Evolutionary conservation across 805 yeast species (phyloP), one percentile per base, ranked within the genome.

Genomic region (Candida chauliodis): DNA sequence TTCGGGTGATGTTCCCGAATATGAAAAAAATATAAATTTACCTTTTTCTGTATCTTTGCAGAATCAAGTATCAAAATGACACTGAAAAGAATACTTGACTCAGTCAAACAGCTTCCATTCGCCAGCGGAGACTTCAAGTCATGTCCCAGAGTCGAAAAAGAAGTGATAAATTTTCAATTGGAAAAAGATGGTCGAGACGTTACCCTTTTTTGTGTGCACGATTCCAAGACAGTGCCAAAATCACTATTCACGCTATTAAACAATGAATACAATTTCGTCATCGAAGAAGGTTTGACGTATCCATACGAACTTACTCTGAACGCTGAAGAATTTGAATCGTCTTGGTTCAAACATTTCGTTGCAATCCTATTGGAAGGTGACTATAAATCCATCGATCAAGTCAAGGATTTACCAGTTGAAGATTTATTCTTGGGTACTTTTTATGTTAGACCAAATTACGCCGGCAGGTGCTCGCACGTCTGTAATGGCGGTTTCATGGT

Each of bases 401-500:
- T 52, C 32, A 78, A 77, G 8, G 62, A 60, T 11, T 50, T 56
- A n/a, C 40, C 53, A n/a, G 47, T 51, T 5, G 66, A 68, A 32
- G 49, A 48, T 32, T 46, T 49, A 5, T 75, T 79, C 43, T 55
- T 87, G 31, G 97, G 96, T 1, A 76, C 84, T 2, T 84, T 81
- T 55, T 85, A 82, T 57, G 69, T 89, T 50, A 88, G 85, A 53
- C 96, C 98, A 13, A 90, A 90, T 59, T 90, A 89, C 55, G 61
- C 70, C 2, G 96, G 95, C 7, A 73, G 95, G 41, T 81, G 91
- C 45, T 78, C 93, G 0, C 96, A 90, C 52, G 81, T 78, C 20
- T 87, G 96, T 52, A 90, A 90, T 56, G 96, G 81, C 0, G 96
- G 95, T 0, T 90, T 90, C 53, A 55, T 88, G 8, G 95, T 90